Evolutionary conservation across 2,329 filamentous ascomycete species (phyloP).

Genomic region (Ophiocordyceps camponoti-rufipedis): DNA sequence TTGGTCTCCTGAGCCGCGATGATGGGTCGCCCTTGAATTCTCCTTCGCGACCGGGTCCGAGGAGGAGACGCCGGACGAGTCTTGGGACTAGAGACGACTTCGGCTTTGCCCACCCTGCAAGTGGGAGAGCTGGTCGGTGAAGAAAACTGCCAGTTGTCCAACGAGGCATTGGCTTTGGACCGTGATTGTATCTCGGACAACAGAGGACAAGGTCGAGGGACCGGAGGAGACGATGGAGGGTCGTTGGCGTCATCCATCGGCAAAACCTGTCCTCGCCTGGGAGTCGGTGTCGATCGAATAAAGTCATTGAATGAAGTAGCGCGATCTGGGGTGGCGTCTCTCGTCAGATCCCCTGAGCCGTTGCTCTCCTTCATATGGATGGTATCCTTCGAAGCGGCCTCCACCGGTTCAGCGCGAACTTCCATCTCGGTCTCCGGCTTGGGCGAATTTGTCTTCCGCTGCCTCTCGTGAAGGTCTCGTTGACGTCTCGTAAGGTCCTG

Average conservation of each 20-base stretch:
- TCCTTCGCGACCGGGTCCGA: constrained; percentile 4
- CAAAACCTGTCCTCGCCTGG: constrained; percentile 33
- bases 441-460: constrained; percentile 45
- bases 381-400: constrained; percentile 4
- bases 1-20: background rate
- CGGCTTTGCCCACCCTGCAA: constrained; percentile 2
- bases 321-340: constrained; percentile 26
- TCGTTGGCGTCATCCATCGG: constrained; percentile 31
- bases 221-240: constrained; percentile 39
- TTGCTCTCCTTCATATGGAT: constrained; percentile 2
- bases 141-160: constrained; percentile 34
- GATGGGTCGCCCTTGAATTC: constrained; percentile 2
- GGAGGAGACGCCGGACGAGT: constrained; percentile 3
- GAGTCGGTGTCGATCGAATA: constrained; percentile 42
- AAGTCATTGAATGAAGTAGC: constrained; percentile 28
- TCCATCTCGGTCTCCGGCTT: constrained; percentile 51
- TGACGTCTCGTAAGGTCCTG: constrained; percentile 66
- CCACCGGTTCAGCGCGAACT: constrained; percentile 8
- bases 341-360: constrained; percentile 8
- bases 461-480: constrained; percentile 57
- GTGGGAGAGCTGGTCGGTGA: constrained; percentile 36
- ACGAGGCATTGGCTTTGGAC: constrained; percentile 15
- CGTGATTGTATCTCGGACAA: constrained; percentile 32
- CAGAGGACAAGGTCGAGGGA: constrained; percentile 32
- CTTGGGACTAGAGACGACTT: constrained; percentile 4